Evolutionary conservation across 306 rosid genomes (phyloP), one percentile per base, ranked within the genome.

Genomic region (Citrullus mucosospermus): DNA sequence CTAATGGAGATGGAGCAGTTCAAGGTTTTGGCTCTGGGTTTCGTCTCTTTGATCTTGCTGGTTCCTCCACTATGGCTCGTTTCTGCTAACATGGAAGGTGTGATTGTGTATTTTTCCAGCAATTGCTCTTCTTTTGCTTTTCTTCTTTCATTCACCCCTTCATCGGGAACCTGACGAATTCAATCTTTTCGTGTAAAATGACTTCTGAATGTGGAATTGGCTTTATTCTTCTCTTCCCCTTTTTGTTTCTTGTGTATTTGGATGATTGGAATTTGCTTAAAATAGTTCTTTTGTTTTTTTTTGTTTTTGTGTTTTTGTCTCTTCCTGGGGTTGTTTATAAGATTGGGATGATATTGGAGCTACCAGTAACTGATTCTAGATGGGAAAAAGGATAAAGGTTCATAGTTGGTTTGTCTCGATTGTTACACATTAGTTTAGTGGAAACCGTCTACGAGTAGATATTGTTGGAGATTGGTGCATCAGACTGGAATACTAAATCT

Each of bases 21-120:
- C 67, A 86, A 82, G 84, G 81, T 83, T 43, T 79, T 81, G 87
- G 88, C 86, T 90, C 85, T 87, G 67, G 67, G 82, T 85, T 83
- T 87, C 43, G 78, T 88, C 68, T 89, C 66, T 80, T 84, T 85
- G 84, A 77, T 88, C 85, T 78, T 91, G 82, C 41, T 89, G 78
- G 82, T 83, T 89, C 90, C 79, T 79, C 89, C 90, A 55, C 79
- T 84, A 88, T 95, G 97, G 85, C 81, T 87, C 85, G 86, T 90
- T 83, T 89, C 91, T 80, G 96, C 99, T 76, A 95, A 95, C 88
- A 91, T 91, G 97, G 99, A 95, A 92, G 99, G 99, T 95, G 8
- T 20, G 82, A 58, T 10, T 67, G 5, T n/a, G 3, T 16, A 0
- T 66, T 66, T 66, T 68, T 8, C 55, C 55, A 11, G 2, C 15